Base-by-base conservation (phyloP, 140 eudicot species). In the Senecio squalidus region DNA sequence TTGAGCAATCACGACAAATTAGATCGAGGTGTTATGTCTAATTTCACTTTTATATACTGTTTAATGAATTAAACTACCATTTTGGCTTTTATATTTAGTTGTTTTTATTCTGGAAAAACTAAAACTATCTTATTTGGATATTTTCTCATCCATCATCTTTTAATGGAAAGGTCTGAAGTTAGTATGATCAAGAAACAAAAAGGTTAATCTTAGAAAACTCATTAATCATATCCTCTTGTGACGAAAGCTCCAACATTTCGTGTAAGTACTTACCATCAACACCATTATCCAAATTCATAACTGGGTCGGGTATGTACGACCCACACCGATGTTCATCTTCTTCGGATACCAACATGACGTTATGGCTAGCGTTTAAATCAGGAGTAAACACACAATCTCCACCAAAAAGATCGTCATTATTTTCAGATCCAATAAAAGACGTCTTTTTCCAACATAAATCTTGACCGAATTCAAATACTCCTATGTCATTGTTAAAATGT, bases 141-240 rank as follows among this genome's bases (percentile, higher is more conserved):
- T n/a, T n/a, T n/a, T n/a, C n/a, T n/a, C n/a, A n/a, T n/a, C n/a
- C n/a, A n/a, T n/a, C n/a, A n/a, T n/a, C n/a, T n/a, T 36, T 49
- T 8, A 33, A 54, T 13, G 7, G 23, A 18, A 54, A 36, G 9
- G 27, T 65, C 22, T 5, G 50, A 29, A 16, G 26, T 53, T 51
- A 30, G 15, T 18, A 30, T 14, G 33, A 49, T 72, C 68, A 65
- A 63, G 69, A 54, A 44, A 64, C 70, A 23, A 62, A 69, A 54
- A 74, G 78, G 26, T 63, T 65, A 27, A 47, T 36, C 54, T 36
- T 64, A 17, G 55, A 22, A 59, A 74, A 66, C 72, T 74, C 80
- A 41, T 69, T 61, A 22, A 69, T 47, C 79, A 62, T 69, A 9
- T 69, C 73, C 53, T 69, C 76, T 67, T 69, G 61, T 2, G 80